These are phyloP conservation scores for Candida sanyiensis DNA, from an alignment of 805 yeast genomes.

Conservation along the genomic window DNA sequence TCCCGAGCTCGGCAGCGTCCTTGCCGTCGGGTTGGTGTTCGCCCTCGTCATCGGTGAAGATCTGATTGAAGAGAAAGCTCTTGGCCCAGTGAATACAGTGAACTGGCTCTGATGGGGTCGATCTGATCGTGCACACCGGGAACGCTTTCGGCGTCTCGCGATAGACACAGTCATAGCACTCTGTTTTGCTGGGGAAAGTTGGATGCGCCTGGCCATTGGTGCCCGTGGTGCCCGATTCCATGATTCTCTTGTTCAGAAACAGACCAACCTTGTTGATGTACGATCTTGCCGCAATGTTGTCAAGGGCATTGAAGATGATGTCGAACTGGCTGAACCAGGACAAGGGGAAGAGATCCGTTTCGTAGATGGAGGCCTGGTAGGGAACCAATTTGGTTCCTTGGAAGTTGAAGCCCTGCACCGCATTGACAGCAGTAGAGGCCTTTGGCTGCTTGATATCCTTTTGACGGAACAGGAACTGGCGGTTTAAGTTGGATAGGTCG, in stretches of 20 bases:
- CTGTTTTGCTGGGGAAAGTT: conserved; percentile 72
- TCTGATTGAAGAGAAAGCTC: conserved; percentile 75
- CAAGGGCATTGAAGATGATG: conserved; percentile 85
- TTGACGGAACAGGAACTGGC: conserved; percentile 87
- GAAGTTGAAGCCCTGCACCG: conserved; percentile 71
- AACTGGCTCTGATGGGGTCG: conserved; percentile 93
- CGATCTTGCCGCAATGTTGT: conserved; percentile 86
- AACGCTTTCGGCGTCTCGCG: conserved; percentile 85
- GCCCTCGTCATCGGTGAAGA: conserved; percentile 53
- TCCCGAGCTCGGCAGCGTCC: conserved; percentile 43
- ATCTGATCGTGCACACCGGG: conserved; percentile 95
- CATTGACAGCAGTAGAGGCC: conserved; percentile 75
- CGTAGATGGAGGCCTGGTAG: conserved; percentile 86
- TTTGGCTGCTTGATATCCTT: conserved; percentile 88
- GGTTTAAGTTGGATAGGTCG: conserved; percentile 83
- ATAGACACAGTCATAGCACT: conserved; percentile 88
- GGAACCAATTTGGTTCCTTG: conserved; percentile 58
- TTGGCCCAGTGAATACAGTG: conserved; percentile 99
- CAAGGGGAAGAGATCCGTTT: conserved; percentile 60
- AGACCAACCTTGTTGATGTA: conserved; percentile 83
- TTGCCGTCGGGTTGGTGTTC: conserved; percentile 29
- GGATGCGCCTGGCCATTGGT: conserved; percentile 93
- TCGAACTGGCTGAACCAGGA: conserved; percentile 75
- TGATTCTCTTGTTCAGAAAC: conserved; percentile 64
- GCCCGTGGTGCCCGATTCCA: conserved; percentile 96